Base-by-base conservation (phyloP, 371 early-diverging fungal genomes). In the Chytridiales sp. region DNA sequence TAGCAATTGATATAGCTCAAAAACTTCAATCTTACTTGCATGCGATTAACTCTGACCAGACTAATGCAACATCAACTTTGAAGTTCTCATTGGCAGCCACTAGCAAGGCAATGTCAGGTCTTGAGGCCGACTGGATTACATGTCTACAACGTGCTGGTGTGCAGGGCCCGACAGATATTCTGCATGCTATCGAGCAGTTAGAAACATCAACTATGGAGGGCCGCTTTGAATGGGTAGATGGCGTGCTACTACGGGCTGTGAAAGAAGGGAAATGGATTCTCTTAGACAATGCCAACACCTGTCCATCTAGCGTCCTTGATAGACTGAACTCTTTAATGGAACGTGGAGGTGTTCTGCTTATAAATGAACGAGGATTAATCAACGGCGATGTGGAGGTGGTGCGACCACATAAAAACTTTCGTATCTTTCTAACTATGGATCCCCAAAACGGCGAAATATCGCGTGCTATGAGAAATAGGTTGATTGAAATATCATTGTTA, bases 401-500 rank as follows among this genome's bases (percentile, higher is more conserved):
- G 46, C 82, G 76, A 32, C 95, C 98, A 3, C 99, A 99, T 67
- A 83, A 85, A 31, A 86, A 95, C 64, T 99, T 99, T 82, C 85
- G 99, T 40, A 84, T 99, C 62, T 95, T 99, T 73, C 92, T 99
- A 87, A 95, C 99, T 0, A 92, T 98, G 47, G 98, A 99, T 73
- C 94, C 98, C 11, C 80, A 77, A 43, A 81, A 87, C 56, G 97
- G 98, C 21, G 97, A 98, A 67, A 78, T 97, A 26, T 94, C 94
- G 1, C 85, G 97, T 21, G 97, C 98, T 4, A 97, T 98, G 97
- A 77, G 97, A 54, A 98, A 98, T 67, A 88, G 98, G 65, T 93
- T 94, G 59, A 86, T 96, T 24, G 98, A 97, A 76, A 86, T 83
- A 84, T 67, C 31, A 58, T 49, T 77, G 15, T 27, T 55, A 24